Evolutionary conservation across 345 rosid species (phyloP), one percentile per base, ranked within the genome.

Genomic region (Corymbia maculata): DNA sequence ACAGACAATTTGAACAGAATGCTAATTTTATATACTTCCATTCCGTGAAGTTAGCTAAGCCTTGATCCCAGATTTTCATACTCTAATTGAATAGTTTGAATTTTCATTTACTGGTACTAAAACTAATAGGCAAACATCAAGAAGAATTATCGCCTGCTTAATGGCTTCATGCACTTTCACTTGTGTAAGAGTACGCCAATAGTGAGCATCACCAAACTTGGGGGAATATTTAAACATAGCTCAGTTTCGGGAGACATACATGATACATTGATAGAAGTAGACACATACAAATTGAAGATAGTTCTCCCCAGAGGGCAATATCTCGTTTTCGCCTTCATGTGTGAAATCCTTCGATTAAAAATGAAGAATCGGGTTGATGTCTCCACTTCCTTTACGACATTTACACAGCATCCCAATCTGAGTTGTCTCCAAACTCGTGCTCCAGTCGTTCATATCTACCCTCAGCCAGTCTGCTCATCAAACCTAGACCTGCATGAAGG

Each of bases 391-490:
- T 51, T 13, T 85, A 52, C 30, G 28, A 28, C 86, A 91, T 93
- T 87, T 96, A 94, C 5, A 90, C 87, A 26, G 87, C 86, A 85
- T 95, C 96, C 97, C 95, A 94, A 59, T 93, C 93, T 9, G 95
- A 89, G 91, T 90, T 93, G 53, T 93, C 91, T 66, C 94, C 93
- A 21, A 90, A 79, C 51, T 85, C 90, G 91, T 87, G 86, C 16
- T 93, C 95, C 32, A 92, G 88, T 9, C 87, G 90, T 57, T 93
- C 94, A 91, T 92, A 91, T 92, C 96, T 91, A 90, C 90, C 89
- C 45, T 87, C 90, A 17, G 92, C 94, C 91, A 96, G 87, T 92
- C 94, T 91, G 91, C 97, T 94, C 98, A 97, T 97, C 88, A 92
- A 89, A 36, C 95, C 95, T 36, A 96, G 93, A 92, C 98, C 99